Base-by-base conservation (phyloP, 495 filamentous ascomycete species). In the Penicillium steckii region DNA sequence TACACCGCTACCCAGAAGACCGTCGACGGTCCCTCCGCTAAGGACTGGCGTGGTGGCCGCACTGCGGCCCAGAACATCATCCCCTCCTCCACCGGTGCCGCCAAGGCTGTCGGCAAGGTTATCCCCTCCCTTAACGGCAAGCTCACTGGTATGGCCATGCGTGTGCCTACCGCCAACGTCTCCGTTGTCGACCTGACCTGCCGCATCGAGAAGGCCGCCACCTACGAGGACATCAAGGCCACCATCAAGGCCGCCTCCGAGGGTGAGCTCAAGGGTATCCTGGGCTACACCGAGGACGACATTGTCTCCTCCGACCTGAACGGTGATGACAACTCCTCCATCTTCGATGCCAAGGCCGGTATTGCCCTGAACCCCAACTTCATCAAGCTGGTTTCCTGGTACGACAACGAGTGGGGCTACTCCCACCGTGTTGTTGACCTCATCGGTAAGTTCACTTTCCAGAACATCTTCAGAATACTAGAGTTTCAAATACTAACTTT, bases 1-100 rank as follows among this genome's bases (percentile, higher is more conserved):
- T 97, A 97, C 89, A 98, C 94, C 62, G 95, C 94, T 65, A 98
- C 94, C 72, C 94, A 98, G 82, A 97, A 97, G 88, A 96, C 92
- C 57, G 94, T 98, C 63, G 94, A 98, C 66, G 95, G 91, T 66
- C 94, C 94, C 60, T 97, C 94, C 41, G 77, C 79, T 73, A 98
- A 98, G 90, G 94, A 98, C 83, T 98, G 94, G 94, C 86, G 94
- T 77, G 94, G 94, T 82, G 94, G 94, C 66, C 94, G 94, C 78
- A 90, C 89, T 65, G 94, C 95, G 77, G 95, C 94, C 62, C 88
- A 95, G 83, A 98, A 98, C 86, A 98, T 98, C 84, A 98, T 98
- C 68, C 94, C 94, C 73, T 90, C 85, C 85, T 96, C 91, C 84
- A 98, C 94, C 57, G 94, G 94, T 85, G 94, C 94, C 73, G 94